Evolutionary conservation across 2,329 filamentous ascomycete species (phyloP), one percentile per base, ranked within the genome.

Genomic region (Pestalotiopsis sp.): DNA sequence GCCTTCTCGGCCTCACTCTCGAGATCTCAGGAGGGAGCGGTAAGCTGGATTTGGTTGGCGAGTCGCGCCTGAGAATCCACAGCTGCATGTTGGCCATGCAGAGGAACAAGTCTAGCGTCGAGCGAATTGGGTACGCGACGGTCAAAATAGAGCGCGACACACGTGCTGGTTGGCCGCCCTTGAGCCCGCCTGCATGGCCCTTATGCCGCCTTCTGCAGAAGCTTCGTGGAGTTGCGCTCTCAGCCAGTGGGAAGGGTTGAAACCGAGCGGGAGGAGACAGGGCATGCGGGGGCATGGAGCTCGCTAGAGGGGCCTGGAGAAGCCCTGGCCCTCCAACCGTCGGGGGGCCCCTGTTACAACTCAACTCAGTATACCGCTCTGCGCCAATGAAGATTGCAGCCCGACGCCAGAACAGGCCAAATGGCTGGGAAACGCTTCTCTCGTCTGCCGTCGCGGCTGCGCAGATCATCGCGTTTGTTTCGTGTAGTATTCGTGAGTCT

Each of bases 111-210:
- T 69, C 70, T 61, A 73, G 65, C 69, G 71, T 68, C 71, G 71
- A 71, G 66, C 72, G 72, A 71, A 73, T 74, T 55, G 70, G 67
- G 74, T 71, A 77, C 76, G 76, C 76, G 76, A 75, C 68, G 59
- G 66, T 68, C n/a, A 60, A 67, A 71, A 72, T 71, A 64, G 71
- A 76, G 70, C 76, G 77, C 75, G 77, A 74, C 70, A 67, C 65
- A 70, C 73, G 71, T 73, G 69, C 71, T 79, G 76, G 77, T 66
- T 79, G 77, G 77, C 72, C 75, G 69, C 69, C 67, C 63, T 55
- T 65, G 59, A 70, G 71, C 61, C 70, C 71, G 68, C 71, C 59
- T 71, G 74, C 76, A 77, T 69, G 69, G 69, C 70, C 64, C 63
- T 49, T 68, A 69, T 70, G 68, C 68, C 69, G 67, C 67, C 68